Evolutionary conservation across 805 yeast species (phyloP), one percentile per base, ranked within the genome.

Genomic region (Naumovozyma baii): DNA sequence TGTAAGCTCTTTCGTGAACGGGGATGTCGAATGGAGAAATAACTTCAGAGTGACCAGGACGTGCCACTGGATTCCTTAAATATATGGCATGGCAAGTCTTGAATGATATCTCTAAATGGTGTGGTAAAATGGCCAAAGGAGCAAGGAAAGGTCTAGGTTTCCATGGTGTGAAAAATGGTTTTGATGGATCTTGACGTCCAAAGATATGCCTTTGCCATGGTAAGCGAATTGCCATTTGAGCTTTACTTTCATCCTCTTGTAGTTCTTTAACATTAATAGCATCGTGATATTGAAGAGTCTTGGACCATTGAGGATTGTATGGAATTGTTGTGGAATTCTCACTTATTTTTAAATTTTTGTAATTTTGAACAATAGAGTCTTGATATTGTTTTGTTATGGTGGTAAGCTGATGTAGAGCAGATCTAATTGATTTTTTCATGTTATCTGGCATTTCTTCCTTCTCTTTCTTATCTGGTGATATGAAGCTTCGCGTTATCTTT

Each of bases 11-110:
- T 67, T 88, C 92, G 55, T 90, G 96, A 48, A 79, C 76, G 43
- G 78, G 80, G 46, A 76, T 70, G 30, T 80, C 79, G 62, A 81
- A 85, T 39, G 98, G 98, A 41, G 95, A 70, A 46, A 92, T 83
- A 43, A 92, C 94, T 68, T 92, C 98, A 25, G 95, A 83, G 57
- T 84, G 88, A 41, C 96, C 96, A 5, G 96, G 96, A 61, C 96
- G 77, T 12, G 96, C 95, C 37, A 92, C 87, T 13, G 98, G 98
- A 61, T 92, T 95, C 64, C 96, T 81, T 61, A 92, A 66, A 63
- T 90, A 92, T n/a, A 92, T 83, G 4, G 96, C 96, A 61, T 88
- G 96, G 60, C 97, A 90, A 4, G 96, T 86, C 46, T 75, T 74
- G 62, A 84, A 90, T 17, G 94, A 83, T 34, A 92, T 68, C 66